These are phyloP conservation scores for Mrakia frigida DNA, from an alignment of 768 basidiomycete genomes.

Conservation along the genomic window DNA sequence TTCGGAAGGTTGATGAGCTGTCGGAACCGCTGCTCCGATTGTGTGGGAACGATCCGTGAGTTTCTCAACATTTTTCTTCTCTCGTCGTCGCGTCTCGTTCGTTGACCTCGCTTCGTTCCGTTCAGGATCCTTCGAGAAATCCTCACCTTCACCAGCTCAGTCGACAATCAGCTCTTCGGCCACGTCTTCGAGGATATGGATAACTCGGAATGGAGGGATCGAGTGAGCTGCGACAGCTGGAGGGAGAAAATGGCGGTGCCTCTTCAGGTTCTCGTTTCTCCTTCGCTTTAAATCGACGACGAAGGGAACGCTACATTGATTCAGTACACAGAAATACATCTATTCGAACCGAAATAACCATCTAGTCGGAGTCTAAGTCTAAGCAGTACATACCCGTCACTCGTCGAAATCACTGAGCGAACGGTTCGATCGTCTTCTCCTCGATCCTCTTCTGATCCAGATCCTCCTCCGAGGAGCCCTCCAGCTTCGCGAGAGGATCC, in stretches of 20 bases:
- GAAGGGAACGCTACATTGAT: background rate
- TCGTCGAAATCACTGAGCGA: background rate
- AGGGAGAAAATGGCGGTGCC: background rate
- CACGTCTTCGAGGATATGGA: slow-evolving; percentile 14
- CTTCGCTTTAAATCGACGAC: background rate
- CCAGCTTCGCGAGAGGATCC: slow-evolving; percentile 1
- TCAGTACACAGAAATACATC: background rate
- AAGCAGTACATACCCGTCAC: background rate
- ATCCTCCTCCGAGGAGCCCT: background rate
- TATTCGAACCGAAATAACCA: background rate
- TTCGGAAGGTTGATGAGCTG: background rate
- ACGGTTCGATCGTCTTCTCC: background rate
- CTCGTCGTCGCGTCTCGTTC: background rate
- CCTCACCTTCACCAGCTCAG: background rate
- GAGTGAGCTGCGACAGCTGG: background rate
- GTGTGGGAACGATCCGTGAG: background rate
- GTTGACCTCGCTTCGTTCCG: background rate
- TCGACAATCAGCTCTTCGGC: background rate
- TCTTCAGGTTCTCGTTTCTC: background rate
- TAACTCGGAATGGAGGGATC: background rate
- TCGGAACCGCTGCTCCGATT: background rate
- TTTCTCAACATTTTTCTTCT: background rate
- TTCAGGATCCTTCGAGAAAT: background rate
- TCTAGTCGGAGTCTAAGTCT: background rate
- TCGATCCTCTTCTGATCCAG: background rate